Evolutionary conservation across 192 early-diverging fungal genomes (phyloP).

Genomic region (Pilobolus umbonatus): DNA sequence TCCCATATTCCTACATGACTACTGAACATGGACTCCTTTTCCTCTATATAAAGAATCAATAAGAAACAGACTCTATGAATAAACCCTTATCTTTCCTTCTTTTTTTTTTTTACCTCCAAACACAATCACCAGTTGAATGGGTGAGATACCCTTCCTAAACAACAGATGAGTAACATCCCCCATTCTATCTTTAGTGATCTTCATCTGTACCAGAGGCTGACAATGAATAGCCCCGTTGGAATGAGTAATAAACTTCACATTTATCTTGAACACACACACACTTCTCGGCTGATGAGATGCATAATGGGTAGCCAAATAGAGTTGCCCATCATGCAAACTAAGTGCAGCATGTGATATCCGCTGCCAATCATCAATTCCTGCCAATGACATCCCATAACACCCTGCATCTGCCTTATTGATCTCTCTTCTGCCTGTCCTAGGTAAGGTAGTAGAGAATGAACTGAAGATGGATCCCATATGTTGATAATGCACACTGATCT

Average conservation of each 20-base stretch:
- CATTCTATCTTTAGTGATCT: background rate
- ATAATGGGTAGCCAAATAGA: constrained; percentile 30
- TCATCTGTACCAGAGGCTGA: background rate
- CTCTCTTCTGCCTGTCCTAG: constrained; percentile 15
- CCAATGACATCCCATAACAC: constrained; percentile 21
- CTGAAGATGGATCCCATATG: constrained; percentile 30
- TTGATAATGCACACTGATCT: constrained; percentile 34
- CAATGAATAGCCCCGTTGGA: background rate
- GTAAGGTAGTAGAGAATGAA: constrained; percentile 24
- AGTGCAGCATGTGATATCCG: constrained; percentile 33
- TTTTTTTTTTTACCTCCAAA: constrained; percentile 8
- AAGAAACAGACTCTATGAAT: background rate
- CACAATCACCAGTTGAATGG: constrained; percentile 1
- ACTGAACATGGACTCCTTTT: background rate
- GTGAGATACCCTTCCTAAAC: background rate
- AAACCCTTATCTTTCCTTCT: background rate
- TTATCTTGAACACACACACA: constrained; percentile 21
- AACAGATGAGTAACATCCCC: constrained; percentile 17
- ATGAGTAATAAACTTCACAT: constrained; percentile 20
- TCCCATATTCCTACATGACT: constrained; percentile 21
- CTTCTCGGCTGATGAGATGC: constrained; percentile 23
- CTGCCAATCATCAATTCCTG: constrained; percentile 27
- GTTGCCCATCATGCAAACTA: constrained; percentile 13
- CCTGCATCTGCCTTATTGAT: constrained; percentile 11
- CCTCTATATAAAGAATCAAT: constrained; percentile 2